Conservation (phyloP, 139 green algal genomes). For the Picochlorum sp. region DNA sequence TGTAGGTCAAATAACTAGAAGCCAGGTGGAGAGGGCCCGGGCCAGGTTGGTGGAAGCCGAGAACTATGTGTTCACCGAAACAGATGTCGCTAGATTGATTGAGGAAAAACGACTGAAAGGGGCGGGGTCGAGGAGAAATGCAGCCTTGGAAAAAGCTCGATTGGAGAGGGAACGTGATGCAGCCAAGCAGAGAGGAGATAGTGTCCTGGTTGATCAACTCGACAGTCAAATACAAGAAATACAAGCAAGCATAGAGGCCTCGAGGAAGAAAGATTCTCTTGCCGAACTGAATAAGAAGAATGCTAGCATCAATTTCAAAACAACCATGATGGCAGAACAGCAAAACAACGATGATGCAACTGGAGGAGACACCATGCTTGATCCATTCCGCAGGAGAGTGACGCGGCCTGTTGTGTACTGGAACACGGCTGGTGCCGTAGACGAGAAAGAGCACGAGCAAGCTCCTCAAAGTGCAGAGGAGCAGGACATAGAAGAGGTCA, state of each 20-base stretch:
- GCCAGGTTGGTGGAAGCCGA: conserved; percentile 22
- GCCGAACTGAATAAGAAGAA: conserved; percentile 39
- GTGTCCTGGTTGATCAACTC: conserved; percentile 16
- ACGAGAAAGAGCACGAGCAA: background rate
- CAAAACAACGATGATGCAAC: background rate
- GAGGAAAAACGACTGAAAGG: conserved; percentile 34
- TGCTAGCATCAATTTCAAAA: conserved; percentile 34
- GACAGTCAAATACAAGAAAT: conserved; percentile 15
- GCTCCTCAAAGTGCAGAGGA: conserved; percentile 10
- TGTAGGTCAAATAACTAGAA: conserved; percentile 15
- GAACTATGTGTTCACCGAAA: conserved; percentile 45
- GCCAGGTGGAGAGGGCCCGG: conserved; percentile 5
- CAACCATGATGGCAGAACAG: background rate
- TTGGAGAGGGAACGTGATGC: conserved; percentile 22
- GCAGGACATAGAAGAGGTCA: background rate
- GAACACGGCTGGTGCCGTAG: conserved; percentile 17
- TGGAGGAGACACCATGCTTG: background rate
- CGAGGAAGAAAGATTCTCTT: conserved; percentile 16
- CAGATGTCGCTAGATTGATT: conserved; percentile 40
- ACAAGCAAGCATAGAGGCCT: conserved; percentile 7
- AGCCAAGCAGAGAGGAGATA: conserved; percentile 19
- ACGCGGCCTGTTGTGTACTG: conserved; percentile 27
- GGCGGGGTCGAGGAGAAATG: conserved; percentile 12
- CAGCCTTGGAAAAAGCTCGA: conserved; percentile 34
- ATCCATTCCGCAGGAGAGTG: conserved; percentile 36